Percentiles rank a stretch among this genome's conserved stretches.
Conservation (phyloP, 345 rosid genomes). For the Gossypium raimondii region DNA sequence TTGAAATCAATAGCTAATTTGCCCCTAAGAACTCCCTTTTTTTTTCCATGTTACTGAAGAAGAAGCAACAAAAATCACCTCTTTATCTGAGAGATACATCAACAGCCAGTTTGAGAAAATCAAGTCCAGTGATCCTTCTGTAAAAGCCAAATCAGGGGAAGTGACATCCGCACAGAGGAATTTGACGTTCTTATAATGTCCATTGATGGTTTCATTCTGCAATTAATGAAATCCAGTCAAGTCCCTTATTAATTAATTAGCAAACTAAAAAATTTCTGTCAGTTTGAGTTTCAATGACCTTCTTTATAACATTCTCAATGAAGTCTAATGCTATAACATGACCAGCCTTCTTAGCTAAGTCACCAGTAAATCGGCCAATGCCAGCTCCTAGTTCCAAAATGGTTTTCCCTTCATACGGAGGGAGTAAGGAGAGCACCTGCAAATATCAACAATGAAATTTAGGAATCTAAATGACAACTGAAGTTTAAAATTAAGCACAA, state of each 20-base stretch:
- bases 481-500: background rate
- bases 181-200: conserved; percentile 72
- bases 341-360: conserved; percentile 76
- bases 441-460: background rate
- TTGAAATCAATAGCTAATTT: too few relatives aligned
- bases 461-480: background rate
- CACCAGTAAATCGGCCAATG: conserved; percentile 91
- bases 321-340: conserved; percentile 78
- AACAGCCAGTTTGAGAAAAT: conserved; percentile 96
- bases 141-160: conserved; percentile 54
- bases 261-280: background rate
- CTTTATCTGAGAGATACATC: conserved; percentile 91
- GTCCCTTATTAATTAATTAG: background rate
- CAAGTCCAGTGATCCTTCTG: conserved; percentile 70
- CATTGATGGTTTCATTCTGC: conserved; percentile 75
- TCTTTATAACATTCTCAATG: conserved; percentile 81
- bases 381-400: conserved; percentile 96
- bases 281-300: conserved; percentile 38
- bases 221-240: conserved; percentile 4
- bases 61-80: conserved; percentile 40
- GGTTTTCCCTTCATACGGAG: conserved; percentile 67
- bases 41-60: background rate
- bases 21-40: too few relatives aligned
- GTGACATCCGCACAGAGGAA: conserved; percentile 92
- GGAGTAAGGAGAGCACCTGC: conserved; percentile 84